These are phyloP conservation scores for Cladosporium sp. DNA, from an alignment of 2,329 filamentous ascomycete genomes.

Conservation along the genomic window DNA sequence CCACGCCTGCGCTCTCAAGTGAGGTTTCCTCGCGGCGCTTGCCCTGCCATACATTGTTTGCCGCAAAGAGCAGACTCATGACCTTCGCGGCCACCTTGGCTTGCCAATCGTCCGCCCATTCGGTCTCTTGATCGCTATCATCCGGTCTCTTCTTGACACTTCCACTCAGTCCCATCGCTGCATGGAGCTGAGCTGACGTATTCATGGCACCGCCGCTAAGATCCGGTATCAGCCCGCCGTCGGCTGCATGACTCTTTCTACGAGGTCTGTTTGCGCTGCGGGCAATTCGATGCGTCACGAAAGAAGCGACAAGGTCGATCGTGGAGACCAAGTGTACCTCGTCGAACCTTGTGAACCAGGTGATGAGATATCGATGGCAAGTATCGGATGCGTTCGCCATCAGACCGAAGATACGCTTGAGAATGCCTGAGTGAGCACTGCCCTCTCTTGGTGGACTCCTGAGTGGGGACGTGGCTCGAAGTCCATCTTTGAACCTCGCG, in stretches of 20 bases:
- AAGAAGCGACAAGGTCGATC: conserved; percentile 76
- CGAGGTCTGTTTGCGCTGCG: conserved; percentile 69
- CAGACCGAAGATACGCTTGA: conserved; percentile 81
- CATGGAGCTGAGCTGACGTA: conserved; percentile 70
- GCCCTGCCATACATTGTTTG: conserved; percentile 64
- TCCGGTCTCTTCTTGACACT: conserved; percentile 52
- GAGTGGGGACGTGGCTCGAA: conserved; percentile 5
- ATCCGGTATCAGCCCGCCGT: conserved; percentile 71
- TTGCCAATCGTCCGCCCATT: conserved; percentile 87
- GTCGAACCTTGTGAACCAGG: conserved; percentile 74
- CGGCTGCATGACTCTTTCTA: conserved; percentile 58
- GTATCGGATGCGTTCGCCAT: conserved; percentile 72
- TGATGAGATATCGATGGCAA: conserved; percentile 74
- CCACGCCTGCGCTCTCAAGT: conserved; percentile 45
- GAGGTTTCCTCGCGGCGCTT: conserved; percentile 20
- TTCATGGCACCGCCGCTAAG: conserved; percentile 64
- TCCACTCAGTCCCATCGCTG: conserved; percentile 64
- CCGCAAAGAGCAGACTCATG: conserved; percentile 77
- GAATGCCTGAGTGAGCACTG: conserved; percentile 68
- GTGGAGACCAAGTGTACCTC: conserved; percentile 66
- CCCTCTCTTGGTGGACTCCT: conserved; percentile 11
- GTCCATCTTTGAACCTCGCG: background rate
- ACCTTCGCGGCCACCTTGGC: conserved; percentile 77
- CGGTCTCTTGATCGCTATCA: conserved; percentile 53
- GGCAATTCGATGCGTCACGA: conserved; percentile 77